These are phyloP conservation scores for Calonectria leucothoes DNA, from an alignment of 2,329 filamentous ascomycete species.

Conservation along the genomic window DNA sequence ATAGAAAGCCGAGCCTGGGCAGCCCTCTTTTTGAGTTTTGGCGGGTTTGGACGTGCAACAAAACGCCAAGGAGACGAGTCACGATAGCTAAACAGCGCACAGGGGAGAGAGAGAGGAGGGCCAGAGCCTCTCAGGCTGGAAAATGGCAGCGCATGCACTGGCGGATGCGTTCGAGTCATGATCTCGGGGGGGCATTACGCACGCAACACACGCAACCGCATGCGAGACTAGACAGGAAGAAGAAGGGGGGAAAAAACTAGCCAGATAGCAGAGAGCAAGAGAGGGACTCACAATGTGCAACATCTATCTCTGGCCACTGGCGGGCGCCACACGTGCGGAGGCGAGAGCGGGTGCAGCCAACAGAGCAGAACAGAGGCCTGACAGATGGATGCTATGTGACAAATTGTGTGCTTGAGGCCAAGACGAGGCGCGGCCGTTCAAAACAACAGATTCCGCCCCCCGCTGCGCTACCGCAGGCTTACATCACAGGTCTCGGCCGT, in stretches of 20 bases:
- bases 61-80: neutral
- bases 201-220: neutral
- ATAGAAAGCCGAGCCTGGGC: conserved; percentile 9
- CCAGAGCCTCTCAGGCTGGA: neutral
- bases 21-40: neutral
- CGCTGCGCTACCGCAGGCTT: neutral
- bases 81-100: neutral
- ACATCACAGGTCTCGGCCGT: conserved; percentile 5
- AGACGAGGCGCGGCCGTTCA: neutral
- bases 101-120: neutral
- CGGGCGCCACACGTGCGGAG: neutral
- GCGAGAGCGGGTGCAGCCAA: neutral
- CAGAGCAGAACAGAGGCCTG: neutral
- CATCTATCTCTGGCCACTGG: neutral
- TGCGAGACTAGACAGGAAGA: neutral
- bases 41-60: neutral
- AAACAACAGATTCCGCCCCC: neutral
- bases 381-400: neutral
- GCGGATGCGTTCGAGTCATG: neutral
- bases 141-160: neutral
- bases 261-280: neutral
- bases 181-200: neutral
- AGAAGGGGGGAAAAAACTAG: neutral
- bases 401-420: neutral
- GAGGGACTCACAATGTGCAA: neutral